Base-by-base conservation (phyloP, 169 alveolate genomes). In the Plasmodium inui region DNA sequence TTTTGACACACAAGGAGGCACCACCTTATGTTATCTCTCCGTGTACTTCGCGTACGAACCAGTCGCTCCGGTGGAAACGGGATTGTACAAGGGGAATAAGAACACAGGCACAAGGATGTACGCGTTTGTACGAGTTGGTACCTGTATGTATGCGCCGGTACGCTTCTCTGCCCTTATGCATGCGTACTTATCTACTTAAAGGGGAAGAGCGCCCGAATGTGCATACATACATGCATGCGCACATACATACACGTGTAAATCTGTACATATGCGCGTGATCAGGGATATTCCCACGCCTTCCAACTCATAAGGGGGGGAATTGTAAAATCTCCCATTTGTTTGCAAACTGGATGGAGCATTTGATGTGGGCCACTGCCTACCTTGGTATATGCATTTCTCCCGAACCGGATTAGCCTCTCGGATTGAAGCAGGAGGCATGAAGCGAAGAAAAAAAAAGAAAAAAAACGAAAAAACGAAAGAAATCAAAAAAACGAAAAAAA, bases 201-300 rank as follows among this genome's bases (percentile, higher is more conserved):
- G 19, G 28, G 50, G 17, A 76, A 76, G 55, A 76, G 55, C 61
- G 30, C 55, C 26, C 41, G 55, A 19, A 79, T 32, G 55, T 79
- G 3, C 86, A 34, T 37, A 82, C 71, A 57, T 32, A 39, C 78
- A 55, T 82, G 4, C 61, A 82, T 82, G 70, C 37, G 30, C 26
- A 30, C 73, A 80, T 80, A 80, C 22, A 41, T 46, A 37, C 55
- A 32, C 46, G 55, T 80, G 57, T 17, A n/a, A 39, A 37, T 32
- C 44, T 44, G 50, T 81, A 22, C 14, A 53, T 37, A 53, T 14
- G 50, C 39, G 67, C 67, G 30, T 81, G 67, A 22, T 19, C 78
- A 5, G 8, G 67, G 32, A 28, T 10, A 61, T 79, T 67, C 37
- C 76, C n/a, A 28, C n/a, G 41, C 1, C 76, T 19, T 28, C 6